Conservation (phyloP, 345 rosid genomes). For the Gossypium mustelinum region DNA sequence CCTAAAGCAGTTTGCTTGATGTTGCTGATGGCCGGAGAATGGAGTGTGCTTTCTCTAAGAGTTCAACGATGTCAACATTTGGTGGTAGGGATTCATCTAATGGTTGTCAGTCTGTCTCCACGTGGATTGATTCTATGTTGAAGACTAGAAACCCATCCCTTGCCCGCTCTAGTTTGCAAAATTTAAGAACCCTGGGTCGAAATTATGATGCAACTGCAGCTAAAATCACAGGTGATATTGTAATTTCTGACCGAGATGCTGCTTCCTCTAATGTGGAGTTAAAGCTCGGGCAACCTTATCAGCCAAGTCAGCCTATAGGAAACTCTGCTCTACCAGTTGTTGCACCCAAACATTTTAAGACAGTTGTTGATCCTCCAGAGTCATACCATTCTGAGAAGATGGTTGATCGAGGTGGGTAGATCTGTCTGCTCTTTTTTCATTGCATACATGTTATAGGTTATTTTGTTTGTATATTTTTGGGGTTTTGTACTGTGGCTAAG, state of each 20-base stretch:
- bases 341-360: constrained; percentile 21
- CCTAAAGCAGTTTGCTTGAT: constrained; percentile 19
- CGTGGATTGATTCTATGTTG: constrained; percentile 22
- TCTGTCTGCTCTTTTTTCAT: constrained; percentile 11
- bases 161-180: constrained; percentile 18
- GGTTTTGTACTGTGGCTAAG: constrained; percentile 14
- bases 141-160: constrained; percentile 25
- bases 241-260: constrained; percentile 22
- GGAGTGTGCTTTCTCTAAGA: constrained; percentile 23
- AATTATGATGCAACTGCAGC: constrained; percentile 15
- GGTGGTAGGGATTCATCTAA: constrained; percentile 27
- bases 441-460: background rate
- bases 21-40: constrained; percentile 20
- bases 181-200: constrained; percentile 14
- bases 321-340: constrained; percentile 22
- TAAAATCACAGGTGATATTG: constrained; percentile 20
- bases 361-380: constrained; percentile 18
- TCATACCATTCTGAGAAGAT: constrained; percentile 28
- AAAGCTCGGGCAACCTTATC: constrained; percentile 52
- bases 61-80: constrained; percentile 24
- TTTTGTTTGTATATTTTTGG: background rate
- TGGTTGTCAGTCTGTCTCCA: constrained; percentile 23
- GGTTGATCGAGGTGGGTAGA: constrained; percentile 33
- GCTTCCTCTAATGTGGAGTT: constrained; percentile 43
- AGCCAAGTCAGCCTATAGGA: constrained; percentile 30